phyloP scores from a whole-genome alignment of 2,329 filamentous ascomycete genomes.

The Aspergillus tamarii region DNA sequence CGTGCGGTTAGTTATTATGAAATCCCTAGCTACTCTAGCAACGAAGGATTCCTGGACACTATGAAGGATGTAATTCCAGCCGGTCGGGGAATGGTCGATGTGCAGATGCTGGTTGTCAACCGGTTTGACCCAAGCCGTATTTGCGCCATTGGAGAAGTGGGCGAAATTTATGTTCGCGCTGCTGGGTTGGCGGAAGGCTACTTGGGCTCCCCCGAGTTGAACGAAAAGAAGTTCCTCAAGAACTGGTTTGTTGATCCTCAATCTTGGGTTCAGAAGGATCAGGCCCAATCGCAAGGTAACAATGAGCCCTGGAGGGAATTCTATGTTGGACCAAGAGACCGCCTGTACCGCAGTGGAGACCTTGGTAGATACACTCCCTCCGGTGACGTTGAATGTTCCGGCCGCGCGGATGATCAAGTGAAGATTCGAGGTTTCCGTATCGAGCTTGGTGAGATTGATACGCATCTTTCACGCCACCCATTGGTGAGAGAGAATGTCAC shows the following conservation, averaged over 20 bases:
- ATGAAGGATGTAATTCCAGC: constrained; percentile 79
- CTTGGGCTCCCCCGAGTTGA: constrained; percentile 63
- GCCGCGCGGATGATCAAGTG: constrained; percentile 84
- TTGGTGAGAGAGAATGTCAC: constrained; percentile 85
- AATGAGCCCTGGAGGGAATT: constrained; percentile 75
- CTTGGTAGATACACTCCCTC: constrained; percentile 73
- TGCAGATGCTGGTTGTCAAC: constrained; percentile 84
- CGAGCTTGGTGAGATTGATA: constrained; percentile 91
- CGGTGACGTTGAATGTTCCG: constrained; percentile 76
- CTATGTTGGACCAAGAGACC: constrained; percentile 81
- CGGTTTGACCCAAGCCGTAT: constrained; percentile 67
- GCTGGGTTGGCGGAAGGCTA: constrained; percentile 85
- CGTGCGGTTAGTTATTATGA: constrained; percentile 82
- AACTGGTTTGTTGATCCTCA: constrained; percentile 85
- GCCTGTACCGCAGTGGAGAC: constrained; percentile 86
- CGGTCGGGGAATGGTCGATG: constrained; percentile 83
- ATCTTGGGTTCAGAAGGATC: constrained; percentile 68
- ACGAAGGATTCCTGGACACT: constrained; percentile 65
- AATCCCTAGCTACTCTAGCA: constrained; percentile 66
- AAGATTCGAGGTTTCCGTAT: constrained; percentile 97
- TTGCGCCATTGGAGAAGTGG: constrained; percentile 78
- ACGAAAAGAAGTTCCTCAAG: constrained; percentile 73
- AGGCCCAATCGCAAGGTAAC: constrained; percentile 52
- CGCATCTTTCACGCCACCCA: constrained; percentile 72
- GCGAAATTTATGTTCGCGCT: constrained; percentile 82